A percentile compares a stretch with the other conserved stretches of the same genome.
Conservation (phyloP, 306 rosid species). For the Prunus mongolica region DNA sequence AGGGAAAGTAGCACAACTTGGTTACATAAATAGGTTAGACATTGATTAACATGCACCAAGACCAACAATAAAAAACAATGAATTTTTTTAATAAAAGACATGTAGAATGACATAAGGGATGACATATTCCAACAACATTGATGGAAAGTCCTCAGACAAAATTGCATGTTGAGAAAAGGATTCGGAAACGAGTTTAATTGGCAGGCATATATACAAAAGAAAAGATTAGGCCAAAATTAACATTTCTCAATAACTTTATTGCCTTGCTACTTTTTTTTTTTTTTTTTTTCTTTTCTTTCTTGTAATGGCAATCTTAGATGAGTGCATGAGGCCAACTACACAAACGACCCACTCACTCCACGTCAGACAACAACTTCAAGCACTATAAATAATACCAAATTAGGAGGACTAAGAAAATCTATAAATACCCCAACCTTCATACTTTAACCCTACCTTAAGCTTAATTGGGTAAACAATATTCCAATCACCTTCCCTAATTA, state of each 20-base stretch:
- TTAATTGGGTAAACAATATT: not conserved
- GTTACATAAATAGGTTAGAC: not conserved
- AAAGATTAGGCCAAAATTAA: not conserved
- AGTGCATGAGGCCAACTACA: not conserved
- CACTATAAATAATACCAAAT: not conserved
- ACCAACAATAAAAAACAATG: not conserved
- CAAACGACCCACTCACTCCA: not conserved
- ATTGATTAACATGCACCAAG: not conserved
- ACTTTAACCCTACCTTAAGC: not conserved
- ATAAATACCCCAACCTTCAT: not conserved
- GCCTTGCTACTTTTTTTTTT: too few species aligned
- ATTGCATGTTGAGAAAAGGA: not conserved
- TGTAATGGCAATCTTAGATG: not conserved
- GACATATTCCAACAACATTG: not conserved
- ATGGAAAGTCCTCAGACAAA: not conserved
- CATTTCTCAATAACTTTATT: not conserved
- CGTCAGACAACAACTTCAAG: not conserved
- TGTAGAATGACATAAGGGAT: not conserved
- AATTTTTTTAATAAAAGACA: not conserved
- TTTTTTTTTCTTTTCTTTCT: not conserved
- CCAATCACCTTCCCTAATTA: not conserved
- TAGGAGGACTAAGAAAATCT: not conserved
- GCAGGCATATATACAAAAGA: not conserved
- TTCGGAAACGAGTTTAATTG: not conserved
- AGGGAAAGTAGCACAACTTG: not conserved